Evolutionary conservation across 2,329 filamentous ascomycete species (phyloP).

Genomic region (Ophiocordyceps camponoti-rufipedis): DNA sequence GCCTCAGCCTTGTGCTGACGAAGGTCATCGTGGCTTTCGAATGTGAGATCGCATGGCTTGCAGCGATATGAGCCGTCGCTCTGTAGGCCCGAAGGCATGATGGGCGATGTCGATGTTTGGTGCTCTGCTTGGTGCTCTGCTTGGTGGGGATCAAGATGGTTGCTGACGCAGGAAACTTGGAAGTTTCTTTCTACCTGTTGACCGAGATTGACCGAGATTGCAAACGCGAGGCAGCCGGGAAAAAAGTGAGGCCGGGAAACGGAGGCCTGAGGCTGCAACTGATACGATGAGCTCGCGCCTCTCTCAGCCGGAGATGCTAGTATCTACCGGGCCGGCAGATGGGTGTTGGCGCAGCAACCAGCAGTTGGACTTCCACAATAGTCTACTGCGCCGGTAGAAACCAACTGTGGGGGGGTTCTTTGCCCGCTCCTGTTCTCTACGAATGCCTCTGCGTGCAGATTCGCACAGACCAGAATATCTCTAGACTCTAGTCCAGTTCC

Average conservation of each 20-base stretch:
- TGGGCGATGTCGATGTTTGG: not conserved
- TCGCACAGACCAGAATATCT: too few species aligned
- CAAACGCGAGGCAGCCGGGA: not conserved
- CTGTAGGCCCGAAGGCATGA: slow-evolving; percentile 5
- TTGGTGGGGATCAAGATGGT: not conserved
- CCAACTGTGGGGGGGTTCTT: too few species aligned
- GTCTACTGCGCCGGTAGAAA: too few species aligned
- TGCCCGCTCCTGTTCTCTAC: too few species aligned
- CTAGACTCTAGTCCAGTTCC: slow-evolving; percentile 4
- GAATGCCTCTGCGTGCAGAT: too few species aligned
- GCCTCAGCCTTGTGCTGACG: slow-evolving; percentile 13
- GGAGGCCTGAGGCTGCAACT: not conserved
- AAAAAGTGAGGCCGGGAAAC: not conserved
- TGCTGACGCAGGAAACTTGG: not conserved
- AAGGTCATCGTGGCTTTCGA: slow-evolving; percentile 8
- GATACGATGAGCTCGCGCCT: too few species aligned
- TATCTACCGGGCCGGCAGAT: too few species aligned
- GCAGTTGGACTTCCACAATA: too few species aligned
- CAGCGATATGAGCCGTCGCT: slow-evolving; percentile 8
- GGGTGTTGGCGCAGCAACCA: too few species aligned
- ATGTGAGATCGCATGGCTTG: slow-evolving; percentile 11
- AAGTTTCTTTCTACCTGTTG: too few species aligned
- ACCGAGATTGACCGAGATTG: not conserved
- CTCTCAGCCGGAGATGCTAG: too few species aligned
- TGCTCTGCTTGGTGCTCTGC: not conserved